phyloP scores from a whole-genome alignment of 2,329 filamentous ascomycete species.

The Neurospora crassa region DNA sequence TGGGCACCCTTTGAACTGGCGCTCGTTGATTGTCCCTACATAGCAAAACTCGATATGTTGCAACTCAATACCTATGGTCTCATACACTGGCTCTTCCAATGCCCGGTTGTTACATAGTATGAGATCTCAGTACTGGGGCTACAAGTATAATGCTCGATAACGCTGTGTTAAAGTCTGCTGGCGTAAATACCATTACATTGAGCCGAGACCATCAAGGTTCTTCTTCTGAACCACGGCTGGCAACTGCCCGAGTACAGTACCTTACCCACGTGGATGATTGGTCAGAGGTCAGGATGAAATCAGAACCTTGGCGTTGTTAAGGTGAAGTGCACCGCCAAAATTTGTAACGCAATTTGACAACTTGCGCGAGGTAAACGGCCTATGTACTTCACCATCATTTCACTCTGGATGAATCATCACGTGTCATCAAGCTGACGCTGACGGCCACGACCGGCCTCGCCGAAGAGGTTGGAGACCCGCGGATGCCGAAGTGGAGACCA shows the following conservation, averaged over 20 bases:
- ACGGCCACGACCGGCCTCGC: not conserved
- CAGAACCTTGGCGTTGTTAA: not conserved
- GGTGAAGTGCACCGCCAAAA: not conserved
- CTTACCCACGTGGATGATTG: not conserved
- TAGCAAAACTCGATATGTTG: not conserved
- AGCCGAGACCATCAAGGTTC: not conserved
- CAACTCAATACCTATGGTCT: not conserved
- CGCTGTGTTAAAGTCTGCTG: not conserved
- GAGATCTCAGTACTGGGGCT: not conserved
- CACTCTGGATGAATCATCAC: not conserved
- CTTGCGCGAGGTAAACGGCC: not conserved
- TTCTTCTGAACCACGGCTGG: not conserved
- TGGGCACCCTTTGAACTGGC: not conserved
- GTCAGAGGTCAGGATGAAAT: not conserved
- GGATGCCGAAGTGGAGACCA: not conserved
- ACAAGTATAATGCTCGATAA: not conserved
- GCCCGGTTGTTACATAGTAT: not conserved
- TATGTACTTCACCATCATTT: not conserved
- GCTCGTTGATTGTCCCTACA: not conserved
- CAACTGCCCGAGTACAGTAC: not conserved
- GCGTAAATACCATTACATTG: not conserved
- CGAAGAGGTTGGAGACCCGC: not conserved
- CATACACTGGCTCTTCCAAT: not conserved
- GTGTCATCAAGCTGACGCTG: not conserved
- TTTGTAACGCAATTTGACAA: not conserved